Conservation (phyloP, 257 asterid genomes). For the Jacaranda copaia region DNA sequence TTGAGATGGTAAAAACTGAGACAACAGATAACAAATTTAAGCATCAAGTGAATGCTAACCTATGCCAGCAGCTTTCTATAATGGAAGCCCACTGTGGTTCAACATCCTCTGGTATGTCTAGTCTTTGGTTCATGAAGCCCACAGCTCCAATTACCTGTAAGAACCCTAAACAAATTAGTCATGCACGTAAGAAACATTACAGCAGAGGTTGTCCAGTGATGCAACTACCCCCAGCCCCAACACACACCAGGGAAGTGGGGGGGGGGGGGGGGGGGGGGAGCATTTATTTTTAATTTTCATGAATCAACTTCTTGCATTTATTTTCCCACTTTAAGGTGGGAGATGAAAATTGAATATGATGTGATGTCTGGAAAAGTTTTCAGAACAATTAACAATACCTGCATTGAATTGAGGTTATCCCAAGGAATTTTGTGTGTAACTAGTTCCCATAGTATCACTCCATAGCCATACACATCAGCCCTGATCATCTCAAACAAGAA, state of each 20-base stretch:
- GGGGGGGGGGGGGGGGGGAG: too few relatives aligned
- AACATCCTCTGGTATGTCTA: conserved; percentile 80
- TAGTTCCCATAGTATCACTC: conserved; percentile 96
- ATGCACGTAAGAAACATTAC: not conserved
- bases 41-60: conserved; percentile 49
- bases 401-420: conserved; percentile 95
- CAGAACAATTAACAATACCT: conserved; percentile 53
- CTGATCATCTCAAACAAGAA: conserved; percentile 53
- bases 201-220: not conserved
- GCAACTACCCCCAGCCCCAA: not conserved
- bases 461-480: conserved; percentile 95
- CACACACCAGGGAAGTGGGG: not conserved
- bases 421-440: conserved; percentile 92
- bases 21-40: not conserved
- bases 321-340: too few relatives aligned
- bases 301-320: not conserved
- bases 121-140: conserved; percentile 94
- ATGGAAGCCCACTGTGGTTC: conserved; percentile 84
- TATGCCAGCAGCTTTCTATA: conserved; percentile 89
- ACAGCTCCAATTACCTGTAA: conserved; percentile 95
- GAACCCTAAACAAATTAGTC: conserved; percentile 24
- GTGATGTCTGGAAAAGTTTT: not conserved
- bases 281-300: not conserved
- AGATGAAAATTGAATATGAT: too few relatives aligned
- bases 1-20: not conserved